phyloP scores from a whole-genome alignment of 2,329 filamentous ascomycete species.

The Bretziella fagacearum region DNA sequence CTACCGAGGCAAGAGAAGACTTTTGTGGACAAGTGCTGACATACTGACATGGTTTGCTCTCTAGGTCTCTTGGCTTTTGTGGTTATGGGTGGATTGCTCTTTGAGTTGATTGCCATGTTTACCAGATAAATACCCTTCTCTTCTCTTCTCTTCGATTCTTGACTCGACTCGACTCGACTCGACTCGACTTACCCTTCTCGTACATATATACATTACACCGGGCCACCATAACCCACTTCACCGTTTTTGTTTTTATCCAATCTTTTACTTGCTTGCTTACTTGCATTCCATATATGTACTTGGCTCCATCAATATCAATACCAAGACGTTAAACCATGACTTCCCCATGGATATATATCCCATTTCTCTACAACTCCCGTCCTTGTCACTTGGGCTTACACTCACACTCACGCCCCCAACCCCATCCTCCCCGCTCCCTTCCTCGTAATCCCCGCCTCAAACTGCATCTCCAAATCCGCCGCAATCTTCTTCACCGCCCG shows the following conservation, averaged over 20 bases:
- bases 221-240: too few species aligned
- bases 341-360: too few species aligned
- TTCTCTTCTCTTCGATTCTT: conserved; percentile 15
- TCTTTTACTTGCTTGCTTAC: too few species aligned
- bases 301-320: too few species aligned
- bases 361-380: background rate
- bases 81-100: conserved; percentile 42
- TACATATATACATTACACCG: too few species aligned
- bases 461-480: conserved; percentile 39
- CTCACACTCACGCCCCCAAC: conserved; percentile 5
- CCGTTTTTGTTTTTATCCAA: too few species aligned
- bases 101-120: conserved; percentile 33
- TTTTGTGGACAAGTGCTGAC: too few species aligned
- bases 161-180: background rate
- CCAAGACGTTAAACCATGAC: too few species aligned
- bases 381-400: background rate
- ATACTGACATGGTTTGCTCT: background rate
- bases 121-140: background rate
- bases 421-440: conserved; percentile 22
- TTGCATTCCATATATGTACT: too few species aligned
- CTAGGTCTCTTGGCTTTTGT: conserved; percentile 41
- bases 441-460: conserved; percentile 37
- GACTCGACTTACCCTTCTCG: background rate
- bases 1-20: too few species aligned
- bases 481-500: conserved; percentile 24